Percentiles rank a stretch among this genome's conserved stretches.
Evolutionary conservation across 2,329 filamentous ascomycete genomes (phyloP).

Genomic region (Ascochyta rabiei): DNA sequence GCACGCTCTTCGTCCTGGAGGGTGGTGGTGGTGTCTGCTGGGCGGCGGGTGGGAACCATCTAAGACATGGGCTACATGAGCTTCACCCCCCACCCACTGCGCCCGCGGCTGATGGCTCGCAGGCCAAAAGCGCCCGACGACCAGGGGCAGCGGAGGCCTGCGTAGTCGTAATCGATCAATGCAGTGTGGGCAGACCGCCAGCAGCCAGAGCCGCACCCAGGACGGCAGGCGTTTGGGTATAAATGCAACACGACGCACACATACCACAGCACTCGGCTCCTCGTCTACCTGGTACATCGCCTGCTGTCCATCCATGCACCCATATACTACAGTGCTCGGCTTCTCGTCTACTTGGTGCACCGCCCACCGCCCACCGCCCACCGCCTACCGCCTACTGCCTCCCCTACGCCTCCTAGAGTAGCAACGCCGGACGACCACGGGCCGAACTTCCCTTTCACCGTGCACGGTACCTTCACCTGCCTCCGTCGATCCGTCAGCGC

Average conservation of each 20-base stretch:
- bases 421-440: constrained; percentile 17
- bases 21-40: constrained; percentile 9
- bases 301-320: constrained; percentile 6
- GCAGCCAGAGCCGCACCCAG: constrained; percentile 15
- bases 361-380: too few relatives aligned
- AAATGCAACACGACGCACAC: constrained; percentile 3
- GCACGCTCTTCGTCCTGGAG: constrained; percentile 16
- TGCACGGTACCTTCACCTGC: constrained; percentile 14
- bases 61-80: constrained; percentile 20
- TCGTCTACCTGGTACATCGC: not conserved
- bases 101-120: constrained; percentile 18
- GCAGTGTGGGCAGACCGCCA: not conserved
- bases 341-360: too few relatives aligned
- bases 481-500: too few relatives aligned
- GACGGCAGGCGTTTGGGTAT: constrained; percentile 4
- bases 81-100: constrained; percentile 15
- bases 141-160: constrained; percentile 15
- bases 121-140: constrained; percentile 12
- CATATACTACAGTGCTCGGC: not conserved
- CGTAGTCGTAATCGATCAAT: constrained; percentile 16
- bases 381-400: not conserved
- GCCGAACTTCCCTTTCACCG: constrained; percentile 22
- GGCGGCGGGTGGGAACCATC: constrained; percentile 6
- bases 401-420: not conserved
- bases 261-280: too few relatives aligned